Percentiles rank a stretch among this genome's conserved stretches.
These are phyloP conservation scores for Boletus subparvulus DNA, from an alignment of 768 basidiomycete species.

Conservation along the genomic window DNA sequence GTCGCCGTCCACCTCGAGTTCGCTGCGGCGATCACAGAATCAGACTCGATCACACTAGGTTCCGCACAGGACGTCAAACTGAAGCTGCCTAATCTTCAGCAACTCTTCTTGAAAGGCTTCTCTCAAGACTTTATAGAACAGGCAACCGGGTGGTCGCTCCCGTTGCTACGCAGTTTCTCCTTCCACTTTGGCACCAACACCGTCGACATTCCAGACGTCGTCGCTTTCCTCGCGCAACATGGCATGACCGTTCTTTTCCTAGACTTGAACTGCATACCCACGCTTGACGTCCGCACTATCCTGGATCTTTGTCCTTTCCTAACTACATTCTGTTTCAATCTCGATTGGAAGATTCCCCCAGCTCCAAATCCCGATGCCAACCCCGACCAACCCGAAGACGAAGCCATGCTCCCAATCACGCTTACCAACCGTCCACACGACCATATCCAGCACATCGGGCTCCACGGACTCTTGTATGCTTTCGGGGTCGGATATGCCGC, in stretches of 20 bases:
- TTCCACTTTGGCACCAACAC: constrained; percentile 44
- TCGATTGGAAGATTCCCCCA: constrained; percentile 61
- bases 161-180: constrained; percentile 55
- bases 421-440: constrained; percentile 54
- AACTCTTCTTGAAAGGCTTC: constrained; percentile 61
- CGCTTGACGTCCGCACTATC: constrained; percentile 55
- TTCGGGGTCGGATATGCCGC: constrained; percentile 64
- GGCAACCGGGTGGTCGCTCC: constrained; percentile 63
- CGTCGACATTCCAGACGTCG: constrained; percentile 55
- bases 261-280: constrained; percentile 59
- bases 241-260: constrained; percentile 60
- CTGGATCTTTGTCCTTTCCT: constrained; percentile 66
- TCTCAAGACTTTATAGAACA: constrained; percentile 70
- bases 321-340: constrained; percentile 66
- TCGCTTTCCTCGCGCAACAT: constrained; percentile 58
- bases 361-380: constrained; percentile 11
- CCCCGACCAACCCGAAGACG: constrained; percentile 23
- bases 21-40: constrained; percentile 24
- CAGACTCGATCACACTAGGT: constrained; percentile 56
- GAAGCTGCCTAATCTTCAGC: constrained; percentile 53
- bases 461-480: constrained; percentile 67
- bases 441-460: constrained; percentile 59
- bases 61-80: constrained; percentile 58
- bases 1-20: constrained; percentile 59
- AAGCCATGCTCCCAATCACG: constrained; percentile 34